phyloP scores from a whole-genome alignment of 2,329 filamentous ascomycete genomes.

The Colletotrichum lini region DNA sequence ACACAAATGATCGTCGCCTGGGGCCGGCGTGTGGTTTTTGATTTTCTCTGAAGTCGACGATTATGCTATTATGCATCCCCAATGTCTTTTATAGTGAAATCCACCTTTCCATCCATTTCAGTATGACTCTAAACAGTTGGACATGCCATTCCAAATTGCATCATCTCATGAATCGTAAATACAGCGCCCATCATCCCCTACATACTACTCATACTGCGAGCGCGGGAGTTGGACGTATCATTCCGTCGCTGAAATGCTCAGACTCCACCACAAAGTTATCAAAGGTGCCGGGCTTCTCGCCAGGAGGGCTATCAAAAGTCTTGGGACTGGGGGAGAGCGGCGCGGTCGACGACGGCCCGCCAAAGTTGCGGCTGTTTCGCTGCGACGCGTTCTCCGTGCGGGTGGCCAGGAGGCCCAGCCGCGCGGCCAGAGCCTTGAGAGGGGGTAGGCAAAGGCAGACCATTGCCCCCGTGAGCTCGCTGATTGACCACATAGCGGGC shows the following conservation, averaged over 20 bases:
- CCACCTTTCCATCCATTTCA: not conserved
- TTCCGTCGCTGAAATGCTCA: conserved; percentile 2
- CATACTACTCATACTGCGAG: conserved; percentile 15
- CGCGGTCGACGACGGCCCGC: not conserved
- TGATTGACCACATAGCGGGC: conserved; percentile 45
- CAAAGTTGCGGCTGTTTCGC: conserved; percentile 7
- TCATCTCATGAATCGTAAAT: conserved; percentile 20
- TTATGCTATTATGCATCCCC: too few relatives aligned
- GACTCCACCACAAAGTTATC: conserved; percentile 9
- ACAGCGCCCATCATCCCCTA: too few relatives aligned
- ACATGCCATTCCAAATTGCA: not conserved
- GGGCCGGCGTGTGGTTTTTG: not conserved
- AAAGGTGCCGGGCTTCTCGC: conserved; percentile 11
- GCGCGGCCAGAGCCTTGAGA: conserved; percentile 34
- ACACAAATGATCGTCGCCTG: too few relatives aligned
- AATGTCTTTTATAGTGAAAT: too few relatives aligned
- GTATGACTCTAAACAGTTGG: not conserved
- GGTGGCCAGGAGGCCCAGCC: conserved; percentile 6
- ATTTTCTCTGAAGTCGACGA: not conserved
- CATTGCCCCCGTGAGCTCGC: conserved; percentile 45
- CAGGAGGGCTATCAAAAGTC: not conserved
- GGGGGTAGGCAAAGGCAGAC: conserved; percentile 46
- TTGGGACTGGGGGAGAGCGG: not conserved
- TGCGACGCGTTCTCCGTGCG: not conserved
- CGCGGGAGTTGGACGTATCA: conserved; percentile 8